Evolutionary conservation across 1,139 yeast species (phyloP), one percentile per base, ranked within the genome.

Genomic region (Nakaseomyces bracarensis): DNA sequence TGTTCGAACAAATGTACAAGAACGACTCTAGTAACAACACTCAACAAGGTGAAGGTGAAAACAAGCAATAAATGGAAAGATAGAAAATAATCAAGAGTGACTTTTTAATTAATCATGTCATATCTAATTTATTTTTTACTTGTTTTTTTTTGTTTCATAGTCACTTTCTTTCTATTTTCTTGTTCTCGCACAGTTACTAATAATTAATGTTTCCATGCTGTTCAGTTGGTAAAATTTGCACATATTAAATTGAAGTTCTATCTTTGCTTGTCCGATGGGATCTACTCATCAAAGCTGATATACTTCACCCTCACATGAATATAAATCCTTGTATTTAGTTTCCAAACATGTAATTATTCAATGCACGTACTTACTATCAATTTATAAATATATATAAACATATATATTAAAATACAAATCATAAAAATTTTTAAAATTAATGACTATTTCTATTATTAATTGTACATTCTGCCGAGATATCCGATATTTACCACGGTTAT

Each of bases 1-100:
- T 87, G 59, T 91, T 91, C 70, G 96, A 87, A 76, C 84, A 86
- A 73, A 82, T 89, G 73, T 89, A 89, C 86, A 89, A 87, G 77
- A 81, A 82, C 70, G 52, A 52, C 43, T 8, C 20, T 13, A 30
- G 38, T 26, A 23, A 13, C 25, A 27, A 20, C 26, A 9, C 29
- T 15, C 23, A 30, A 19, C 30, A 19, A 29, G 31, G 26, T 21
- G 37, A 38, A 22, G 36, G 36, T 28, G 29, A 33, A 21, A 33
- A 33, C 36, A 33, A 38, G 29, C 41, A 42, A 31, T 86, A 87
- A 14, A n/a, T n/a, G n/a, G 10, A 7, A 10, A 9, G 11, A 18
- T 31, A 31, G 22, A 10, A 30, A 21, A 9, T 16, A 16, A 19
- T 8, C 18, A 16, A 30, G 21, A 13, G 22, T 33, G 36, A 20